Percentiles rank a stretch among this genome's conserved stretches.
Evolutionary conservation across 2,329 filamentous ascomycete species (phyloP).

Genomic region (Diaporthe sp.): DNA sequence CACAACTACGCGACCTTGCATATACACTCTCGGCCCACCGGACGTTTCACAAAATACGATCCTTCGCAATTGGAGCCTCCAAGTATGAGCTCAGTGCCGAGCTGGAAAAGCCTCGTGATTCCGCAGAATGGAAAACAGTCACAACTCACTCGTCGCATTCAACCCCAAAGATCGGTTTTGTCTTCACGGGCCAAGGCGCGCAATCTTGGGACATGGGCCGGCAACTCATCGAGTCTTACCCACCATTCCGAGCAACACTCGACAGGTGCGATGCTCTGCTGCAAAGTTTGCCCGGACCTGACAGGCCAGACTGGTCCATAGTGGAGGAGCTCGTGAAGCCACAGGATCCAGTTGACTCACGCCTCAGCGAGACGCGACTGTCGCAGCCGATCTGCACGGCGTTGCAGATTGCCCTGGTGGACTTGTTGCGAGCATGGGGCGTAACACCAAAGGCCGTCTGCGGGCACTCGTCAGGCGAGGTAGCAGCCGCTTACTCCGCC

Average conservation of each 20-base stretch:
- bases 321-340: slow-evolving; percentile 4
- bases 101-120: not conserved
- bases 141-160: not conserved
- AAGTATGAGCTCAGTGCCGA: not conserved
- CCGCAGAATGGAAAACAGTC: slow-evolving; percentile 16
- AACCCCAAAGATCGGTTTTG: slow-evolving; percentile 21
- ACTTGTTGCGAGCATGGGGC: slow-evolving; percentile 46
- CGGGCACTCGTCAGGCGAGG: slow-evolving; percentile 46
- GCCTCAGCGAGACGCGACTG: slow-evolving; percentile 33
- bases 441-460: slow-evolving; percentile 45
- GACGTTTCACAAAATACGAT: slow-evolving; percentile 42
- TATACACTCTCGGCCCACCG: slow-evolving; percentile 43
- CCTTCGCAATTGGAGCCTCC: not conserved
- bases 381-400: slow-evolving; percentile 51
- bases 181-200: slow-evolving; percentile 53
- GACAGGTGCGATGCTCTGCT: not conserved
- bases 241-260: not conserved
- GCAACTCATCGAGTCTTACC: slow-evolving; percentile 14
- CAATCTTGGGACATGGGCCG: slow-evolving; percentile 51
- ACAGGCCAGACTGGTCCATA: slow-evolving; percentile 34
- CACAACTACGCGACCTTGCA: slow-evolving; percentile 43
- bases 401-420: slow-evolving; percentile 54
- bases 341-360: not conserved
- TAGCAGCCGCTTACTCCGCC: slow-evolving; percentile 20
- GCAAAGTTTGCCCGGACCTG: not conserved